Evolutionary conservation across 2,329 filamentous ascomycete genomes (phyloP).

Genomic region (Coniella lustricola): DNA sequence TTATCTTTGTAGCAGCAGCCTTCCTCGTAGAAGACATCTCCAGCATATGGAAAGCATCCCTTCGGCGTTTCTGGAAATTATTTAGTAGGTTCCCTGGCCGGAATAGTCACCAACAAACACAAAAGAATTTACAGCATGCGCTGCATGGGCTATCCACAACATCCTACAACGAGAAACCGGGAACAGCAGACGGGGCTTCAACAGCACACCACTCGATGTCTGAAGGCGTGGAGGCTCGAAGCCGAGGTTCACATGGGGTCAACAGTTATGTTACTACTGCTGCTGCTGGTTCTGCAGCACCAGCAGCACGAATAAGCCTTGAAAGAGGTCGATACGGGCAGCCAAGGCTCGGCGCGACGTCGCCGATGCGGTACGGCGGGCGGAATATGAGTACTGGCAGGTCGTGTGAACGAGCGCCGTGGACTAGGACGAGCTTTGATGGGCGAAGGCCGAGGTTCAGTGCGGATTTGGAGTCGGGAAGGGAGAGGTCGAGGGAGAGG

Average conservation of each 20-base stretch:
- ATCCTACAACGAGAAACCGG: conserved; percentile 3
- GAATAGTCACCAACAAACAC: no score
- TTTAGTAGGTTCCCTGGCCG: background rate
- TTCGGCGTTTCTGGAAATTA: background rate
- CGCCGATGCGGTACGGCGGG: conserved; percentile 13
- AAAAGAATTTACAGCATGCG: no score
- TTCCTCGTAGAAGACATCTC: conserved; percentile 31
- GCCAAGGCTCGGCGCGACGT: conserved; percentile 5
- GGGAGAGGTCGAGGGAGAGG: conserved; percentile 2
- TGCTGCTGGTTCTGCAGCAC: no score
- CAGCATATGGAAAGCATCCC: conserved; percentile 13
- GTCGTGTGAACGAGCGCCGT: conserved; percentile 7
- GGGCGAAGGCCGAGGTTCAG: conserved; percentile 13
- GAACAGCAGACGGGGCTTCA: conserved; percentile 8
- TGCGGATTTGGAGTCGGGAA: conserved; percentile 16
- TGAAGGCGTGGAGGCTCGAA: conserved; percentile 10
- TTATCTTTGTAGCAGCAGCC: conserved; percentile 31
- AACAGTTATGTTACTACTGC: background rate
- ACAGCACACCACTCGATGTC: conserved; percentile 7
- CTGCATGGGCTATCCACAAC: background rate
- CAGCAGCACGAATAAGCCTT: conserved; percentile 4
- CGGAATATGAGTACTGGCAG: conserved; percentile 15
- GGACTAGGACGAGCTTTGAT: conserved; percentile 13
- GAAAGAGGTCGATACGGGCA: conserved; percentile 9
- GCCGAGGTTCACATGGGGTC: conserved; percentile 3